Base-by-base conservation (phyloP, 352 stramenopile species). In the Phytophthora nicotianae region DNA sequence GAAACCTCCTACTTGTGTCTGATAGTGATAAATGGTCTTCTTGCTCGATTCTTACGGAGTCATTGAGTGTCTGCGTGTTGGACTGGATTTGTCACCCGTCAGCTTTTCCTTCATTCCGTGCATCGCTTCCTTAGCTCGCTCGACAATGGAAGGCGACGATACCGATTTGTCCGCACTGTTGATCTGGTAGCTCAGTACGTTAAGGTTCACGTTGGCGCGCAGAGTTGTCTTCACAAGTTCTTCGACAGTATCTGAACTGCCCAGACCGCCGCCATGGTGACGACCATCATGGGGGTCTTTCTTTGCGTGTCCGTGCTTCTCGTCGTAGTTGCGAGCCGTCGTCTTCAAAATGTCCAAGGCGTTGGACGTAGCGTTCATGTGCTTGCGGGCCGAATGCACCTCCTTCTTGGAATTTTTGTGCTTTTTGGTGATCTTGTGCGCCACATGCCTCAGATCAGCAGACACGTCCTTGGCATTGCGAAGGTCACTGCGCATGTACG, bases 111-210 rank as follows among this genome's bases (percentile, higher is more conserved):
- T 72, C 16, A 62, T 46, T 8, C 58, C 63, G 24, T 62, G 43
- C 13, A 67, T 32, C 27, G 40, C 57, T 41, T 67, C 63, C 43
- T 71, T 71, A 17, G 63, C 63, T 37, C 50, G 50, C 2, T 42
- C 46, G 3, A 67, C 26, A 48, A 68, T 46, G 16, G 57, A 55
- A 1, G 35, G 41, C 10, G 51, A 47, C 46, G 68, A 41, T 1
- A 51, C 19, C 10, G n/a, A n/a, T n/a, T 63, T 66, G 29, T 72
- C 63, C 9, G 58, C 58, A 5, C 58, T 20, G 19, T 38, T 50
- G 27, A 67, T 63, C 46, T 72, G 63, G 50, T 52, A 59, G 50
- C n/a, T 72, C 45, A 72, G 38, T 9, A 51, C 63, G 21, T 63
- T 64, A 27, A 63, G 33, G n/a, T 63, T 68, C 24, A 68, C 59